These are phyloP conservation scores for Lasiodiplodia sp. DNA, from an alignment of 2,329 filamentous ascomycete genomes.

Conservation along the genomic window DNA sequence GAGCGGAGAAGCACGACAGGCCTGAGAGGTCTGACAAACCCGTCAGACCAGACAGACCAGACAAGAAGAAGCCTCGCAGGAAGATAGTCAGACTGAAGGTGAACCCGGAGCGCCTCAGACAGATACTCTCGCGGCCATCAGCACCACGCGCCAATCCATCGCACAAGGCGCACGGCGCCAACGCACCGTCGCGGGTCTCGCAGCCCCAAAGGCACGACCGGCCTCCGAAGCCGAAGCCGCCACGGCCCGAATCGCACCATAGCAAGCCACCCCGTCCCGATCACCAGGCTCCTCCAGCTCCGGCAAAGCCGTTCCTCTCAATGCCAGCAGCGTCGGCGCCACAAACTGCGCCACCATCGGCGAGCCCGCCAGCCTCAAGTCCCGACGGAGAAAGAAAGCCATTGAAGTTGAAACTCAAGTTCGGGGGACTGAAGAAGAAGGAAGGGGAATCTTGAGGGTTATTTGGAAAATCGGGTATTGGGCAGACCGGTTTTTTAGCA, in stretches of 20 bases:
- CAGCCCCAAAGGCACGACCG: conserved; percentile 9
- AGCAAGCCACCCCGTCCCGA: background rate
- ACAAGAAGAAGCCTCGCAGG: conserved; percentile 21
- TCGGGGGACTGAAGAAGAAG: conserved; percentile 22
- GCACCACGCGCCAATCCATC: background rate
- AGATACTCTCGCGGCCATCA: conserved; percentile 6
- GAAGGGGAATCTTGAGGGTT: conserved; percentile 4
- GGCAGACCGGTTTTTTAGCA: background rate
- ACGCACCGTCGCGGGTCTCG: conserved; percentile 2
- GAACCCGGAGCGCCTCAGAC: conserved; percentile 1
- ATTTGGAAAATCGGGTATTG: background rate
- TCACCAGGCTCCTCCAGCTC: background rate
- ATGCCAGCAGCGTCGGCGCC: conserved; percentile 14
- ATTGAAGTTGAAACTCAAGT: conserved; percentile 28
- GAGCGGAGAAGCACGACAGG: background rate
- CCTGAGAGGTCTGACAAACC: conserved; percentile 4
- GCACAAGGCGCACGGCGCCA: background rate
- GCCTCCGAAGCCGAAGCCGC: conserved; percentile 16
- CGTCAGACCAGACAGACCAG: background rate
- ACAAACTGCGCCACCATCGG: conserved; percentile 17
- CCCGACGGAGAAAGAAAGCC: conserved; percentile 18
- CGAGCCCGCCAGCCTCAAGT: conserved; percentile 14
- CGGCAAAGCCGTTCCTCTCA: background rate
- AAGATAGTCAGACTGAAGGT: conserved; percentile 27
- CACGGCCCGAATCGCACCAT: conserved; percentile 3